Percentiles rank a stretch among this genome's conserved stretches.
Conservation (phyloP, 352 stramenopile species). For the Phytophthora cactorum region DNA sequence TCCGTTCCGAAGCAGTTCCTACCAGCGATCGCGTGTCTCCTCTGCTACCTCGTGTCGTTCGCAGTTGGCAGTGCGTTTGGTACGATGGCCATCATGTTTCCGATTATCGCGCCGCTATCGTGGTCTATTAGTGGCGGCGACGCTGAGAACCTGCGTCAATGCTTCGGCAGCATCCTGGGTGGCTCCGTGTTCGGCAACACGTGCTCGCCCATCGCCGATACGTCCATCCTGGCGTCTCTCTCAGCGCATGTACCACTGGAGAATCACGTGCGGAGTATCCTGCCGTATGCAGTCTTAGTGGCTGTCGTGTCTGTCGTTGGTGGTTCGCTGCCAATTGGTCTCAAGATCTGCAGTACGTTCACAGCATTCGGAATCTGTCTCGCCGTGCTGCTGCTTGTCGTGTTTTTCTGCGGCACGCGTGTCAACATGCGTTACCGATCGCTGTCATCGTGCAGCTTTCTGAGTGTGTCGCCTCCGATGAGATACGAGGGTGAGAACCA, state of each 20-base stretch:
- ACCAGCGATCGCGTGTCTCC: conserved; percentile 78
- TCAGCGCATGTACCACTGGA: conserved; percentile 78
- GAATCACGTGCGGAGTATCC: conserved; percentile 87
- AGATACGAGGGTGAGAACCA: conserved; percentile 62
- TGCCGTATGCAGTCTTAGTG: conserved; percentile 84
- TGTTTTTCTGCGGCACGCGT: conserved; percentile 82
- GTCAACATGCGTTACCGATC: conserved; percentile 82
- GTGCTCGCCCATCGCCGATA: conserved; percentile 94
- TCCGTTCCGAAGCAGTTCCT: conserved; percentile 82
- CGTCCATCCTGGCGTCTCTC: conserved; percentile 89
- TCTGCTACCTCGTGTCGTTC: conserved; percentile 92
- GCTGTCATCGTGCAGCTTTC: conserved; percentile 76
- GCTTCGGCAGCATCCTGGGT: conserved; percentile 88
- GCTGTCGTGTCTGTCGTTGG: conserved; percentile 69
- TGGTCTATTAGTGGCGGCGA: conserved; percentile 85
- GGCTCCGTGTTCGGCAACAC: conserved; percentile 90
- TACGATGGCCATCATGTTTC: conserved; percentile 95
- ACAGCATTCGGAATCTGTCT: conserved; percentile 82
- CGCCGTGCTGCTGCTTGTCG: conserved; percentile 70
- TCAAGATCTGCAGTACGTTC: conserved; percentile 81
- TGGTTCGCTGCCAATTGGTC: conserved; percentile 72
- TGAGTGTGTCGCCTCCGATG: conserved; percentile 66
- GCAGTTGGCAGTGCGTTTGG: conserved; percentile 90
- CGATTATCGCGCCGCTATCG: conserved; percentile 88
- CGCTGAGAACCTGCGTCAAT: conserved; percentile 82